Base-by-base conservation (phyloP, 1,284 basidiomycete genomes). In the Sporisorium graminicola region DNA sequence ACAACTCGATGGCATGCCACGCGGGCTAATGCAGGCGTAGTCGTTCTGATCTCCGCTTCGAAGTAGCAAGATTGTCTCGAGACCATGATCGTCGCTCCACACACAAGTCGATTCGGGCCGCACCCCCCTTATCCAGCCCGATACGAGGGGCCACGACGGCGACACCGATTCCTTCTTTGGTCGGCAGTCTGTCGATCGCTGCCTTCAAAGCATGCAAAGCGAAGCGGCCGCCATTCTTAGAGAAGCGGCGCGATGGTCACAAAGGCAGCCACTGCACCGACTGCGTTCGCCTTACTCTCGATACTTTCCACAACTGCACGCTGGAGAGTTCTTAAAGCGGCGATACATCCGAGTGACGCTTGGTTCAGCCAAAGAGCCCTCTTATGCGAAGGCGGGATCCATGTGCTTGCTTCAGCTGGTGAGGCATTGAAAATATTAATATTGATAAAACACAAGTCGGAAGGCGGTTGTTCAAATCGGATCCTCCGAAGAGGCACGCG, bases 381-480 rank as follows among this genome's bases (percentile, higher is more conserved):
- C 13, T 14, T 35, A n/a, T n/a, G 29, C 29, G 5, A 31, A 31
- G 29, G 29, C 29, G n/a, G n/a, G n/a, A 31, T 31, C 14, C 51
- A 52, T 26, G 37, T 20, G 37, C 22, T 24, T 18, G 44, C 22
- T 27, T 24, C 20, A 16, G 46, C 20, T 27, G 26, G 46, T 47
- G 46, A 3, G 33, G 7, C 33, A 13, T 35, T 18, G 20, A 50
- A 20, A 50, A 50, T 29, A 5, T 5, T 10, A n/a, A n/a, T n/a
- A n/a, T n/a, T n/a, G n/a, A n/a, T 31, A 31, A 31, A 31, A 31
- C 31, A 37, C 7, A 53, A 26, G 24, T 54, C 52, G 37, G 52
- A 54, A 54, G 52, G 52, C 52, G 52, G 40, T 54, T 37, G 37
- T 54, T 42, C 18, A 54, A 54, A 3, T 40, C 37, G n/a, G 16